These are phyloP conservation scores for Ceratobasidium sp. DNA, from an alignment of 1,284 basidiomycete genomes.

Conservation along the genomic window DNA sequence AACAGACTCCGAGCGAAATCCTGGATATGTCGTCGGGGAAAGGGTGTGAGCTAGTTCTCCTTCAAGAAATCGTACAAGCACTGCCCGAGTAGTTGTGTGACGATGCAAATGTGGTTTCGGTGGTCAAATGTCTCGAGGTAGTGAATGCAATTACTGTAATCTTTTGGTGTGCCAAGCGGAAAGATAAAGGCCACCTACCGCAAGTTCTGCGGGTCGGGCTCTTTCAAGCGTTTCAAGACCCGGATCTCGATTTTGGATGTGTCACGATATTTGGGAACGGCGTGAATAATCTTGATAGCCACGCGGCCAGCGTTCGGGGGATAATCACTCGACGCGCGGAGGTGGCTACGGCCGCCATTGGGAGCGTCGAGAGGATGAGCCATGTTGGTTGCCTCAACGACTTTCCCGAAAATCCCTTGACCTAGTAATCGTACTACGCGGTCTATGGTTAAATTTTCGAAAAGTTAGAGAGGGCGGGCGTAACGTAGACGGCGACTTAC, in stretches of 20 bases:
- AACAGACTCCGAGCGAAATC: too few relatives aligned
- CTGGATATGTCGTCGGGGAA: too few relatives aligned
- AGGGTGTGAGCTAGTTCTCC: too few relatives aligned
- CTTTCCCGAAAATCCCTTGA: slow-evolving; percentile 99
- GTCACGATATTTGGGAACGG: too few relatives aligned
- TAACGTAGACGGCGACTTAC: too few relatives aligned
- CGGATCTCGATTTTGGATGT: too few relatives aligned
- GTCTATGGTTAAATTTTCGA: slow-evolving; percentile 65
- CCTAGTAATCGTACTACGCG: slow-evolving; percentile 91
- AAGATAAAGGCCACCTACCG: slow-evolving; percentile 72
- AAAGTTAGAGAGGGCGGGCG: too few relatives aligned
- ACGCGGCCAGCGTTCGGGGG: slow-evolving; percentile 67
- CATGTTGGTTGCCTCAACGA: slow-evolving; percentile 92
- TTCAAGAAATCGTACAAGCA: too few relatives aligned
- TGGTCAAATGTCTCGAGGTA: slow-evolving; percentile 96
- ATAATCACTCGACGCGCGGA: slow-evolving; percentile 35
- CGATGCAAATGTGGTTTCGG: slow-evolving; percentile 98
- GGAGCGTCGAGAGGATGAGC: slow-evolving; percentile 61
- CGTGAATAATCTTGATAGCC: too few relatives aligned
- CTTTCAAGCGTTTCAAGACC: slow-evolving; percentile 91
- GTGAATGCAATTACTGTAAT: slow-evolving; percentile 94
- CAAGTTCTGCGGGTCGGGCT: slow-evolving; percentile 89
- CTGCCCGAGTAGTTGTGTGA: too few relatives aligned
- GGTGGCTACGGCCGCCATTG: slow-evolving; percentile 46
- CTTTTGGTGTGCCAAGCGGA: slow-evolving; percentile 46